phyloP scores from a whole-genome alignment of 257 asterid species.

The Echites panduratus region DNA sequence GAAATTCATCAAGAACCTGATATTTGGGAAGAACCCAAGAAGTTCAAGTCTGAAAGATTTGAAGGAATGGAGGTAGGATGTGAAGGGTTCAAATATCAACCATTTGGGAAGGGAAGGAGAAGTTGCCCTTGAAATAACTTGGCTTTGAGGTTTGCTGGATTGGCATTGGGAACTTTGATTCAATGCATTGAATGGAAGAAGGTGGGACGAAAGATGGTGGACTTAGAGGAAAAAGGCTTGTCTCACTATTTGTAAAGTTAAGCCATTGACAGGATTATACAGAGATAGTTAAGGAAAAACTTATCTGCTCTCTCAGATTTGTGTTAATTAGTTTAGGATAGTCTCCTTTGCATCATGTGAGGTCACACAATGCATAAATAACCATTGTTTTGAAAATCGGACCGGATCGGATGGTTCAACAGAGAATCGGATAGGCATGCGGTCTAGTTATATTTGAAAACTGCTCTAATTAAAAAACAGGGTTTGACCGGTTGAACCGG shows the following conservation, averaged over 20 bases:
- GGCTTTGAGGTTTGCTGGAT: slow-evolving; percentile 42
- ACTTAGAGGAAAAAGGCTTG: slow-evolving; percentile 28
- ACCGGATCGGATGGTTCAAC: no score
- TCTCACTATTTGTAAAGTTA: slow-evolving; percentile 13
- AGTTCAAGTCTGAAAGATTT: slow-evolving; percentile 32
- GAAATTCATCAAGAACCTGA: slow-evolving; percentile 29
- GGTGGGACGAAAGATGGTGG: slow-evolving; percentile 1
- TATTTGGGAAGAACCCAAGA: slow-evolving; percentile 20
- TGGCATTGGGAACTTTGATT: slow-evolving; percentile 47
- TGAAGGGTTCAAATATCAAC: slow-evolving; percentile 22
- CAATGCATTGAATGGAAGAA: slow-evolving; percentile 73
- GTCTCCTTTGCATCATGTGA: no score
- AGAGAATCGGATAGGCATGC: no score
- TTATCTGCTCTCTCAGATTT: no score
- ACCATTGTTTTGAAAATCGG: no score
- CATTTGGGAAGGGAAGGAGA: slow-evolving; percentile 68
- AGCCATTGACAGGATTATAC: background rate
- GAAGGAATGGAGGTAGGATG: no score
- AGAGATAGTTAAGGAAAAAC: no score
- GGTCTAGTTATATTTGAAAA: no score
- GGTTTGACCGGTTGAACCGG: no score
- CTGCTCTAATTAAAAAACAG: no score
- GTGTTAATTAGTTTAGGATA: no score
- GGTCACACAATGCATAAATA: no score
- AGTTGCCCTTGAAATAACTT: slow-evolving; percentile 69